These are phyloP conservation scores for Dactylella cylindrospora DNA, from an alignment of 2,329 filamentous ascomycete genomes.

Conservation along the genomic window DNA sequence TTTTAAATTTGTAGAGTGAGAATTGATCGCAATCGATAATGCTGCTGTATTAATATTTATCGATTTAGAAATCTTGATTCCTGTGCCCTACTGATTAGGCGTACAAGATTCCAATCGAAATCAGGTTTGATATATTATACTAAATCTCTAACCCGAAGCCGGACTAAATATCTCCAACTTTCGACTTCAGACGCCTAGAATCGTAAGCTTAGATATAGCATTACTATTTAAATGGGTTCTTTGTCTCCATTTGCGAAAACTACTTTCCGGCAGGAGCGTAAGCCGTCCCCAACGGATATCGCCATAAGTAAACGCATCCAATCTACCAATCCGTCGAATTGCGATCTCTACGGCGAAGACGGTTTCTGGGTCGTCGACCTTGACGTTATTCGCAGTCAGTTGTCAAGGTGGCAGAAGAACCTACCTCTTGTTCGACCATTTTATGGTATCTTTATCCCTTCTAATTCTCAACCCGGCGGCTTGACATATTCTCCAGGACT, in stretches of 20 bases:
- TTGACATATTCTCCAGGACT: not conserved
- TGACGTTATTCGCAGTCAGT: constrained; percentile 11
- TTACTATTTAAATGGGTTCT: no score
- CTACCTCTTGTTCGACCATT: constrained; percentile 21
- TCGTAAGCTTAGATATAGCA: not conserved
- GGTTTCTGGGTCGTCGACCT: constrained; percentile 38
- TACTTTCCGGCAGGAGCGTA: no score
- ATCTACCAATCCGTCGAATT: constrained; percentile 4
- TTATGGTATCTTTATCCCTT: constrained; percentile 16
- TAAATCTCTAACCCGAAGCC: no score
- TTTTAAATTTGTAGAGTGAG: no score
- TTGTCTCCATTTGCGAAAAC: no score
- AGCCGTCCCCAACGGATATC: constrained; percentile 8
- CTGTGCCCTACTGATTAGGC: no score
- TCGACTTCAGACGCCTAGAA: not conserved
- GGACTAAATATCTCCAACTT: no score
- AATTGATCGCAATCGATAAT: no score
- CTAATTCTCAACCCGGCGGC: not conserved
- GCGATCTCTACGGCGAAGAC: constrained; percentile 28
- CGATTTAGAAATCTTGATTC: no score
- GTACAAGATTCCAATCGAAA: no score
- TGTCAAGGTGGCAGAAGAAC: constrained; percentile 15
- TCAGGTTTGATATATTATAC: no score
- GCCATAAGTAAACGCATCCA: constrained; percentile 13
- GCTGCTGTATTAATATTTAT: no score